Conservation (phyloP, 352 stramenopile species). For the Achlya hypogyna region DNA sequence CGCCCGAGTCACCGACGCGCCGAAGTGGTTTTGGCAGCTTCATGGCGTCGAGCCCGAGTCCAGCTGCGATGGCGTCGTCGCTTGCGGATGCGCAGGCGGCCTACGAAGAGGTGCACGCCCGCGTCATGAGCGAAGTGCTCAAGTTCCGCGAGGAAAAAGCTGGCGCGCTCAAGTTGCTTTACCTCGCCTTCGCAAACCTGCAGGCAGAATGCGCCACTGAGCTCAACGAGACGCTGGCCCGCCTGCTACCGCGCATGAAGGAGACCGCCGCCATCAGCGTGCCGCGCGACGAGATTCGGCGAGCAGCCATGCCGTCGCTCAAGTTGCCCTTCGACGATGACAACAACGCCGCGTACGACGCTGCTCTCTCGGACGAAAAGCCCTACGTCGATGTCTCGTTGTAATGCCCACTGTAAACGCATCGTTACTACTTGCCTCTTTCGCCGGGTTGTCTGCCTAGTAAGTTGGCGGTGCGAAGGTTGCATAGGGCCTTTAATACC, state of each 20-base stretch:
- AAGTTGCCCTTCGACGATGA: neutral
- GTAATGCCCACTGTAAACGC: conserved; percentile 1
- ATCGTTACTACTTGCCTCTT: no score
- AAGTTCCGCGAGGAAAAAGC: conserved; percentile 70
- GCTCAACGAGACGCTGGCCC: conserved; percentile 5
- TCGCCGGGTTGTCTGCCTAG: no score
- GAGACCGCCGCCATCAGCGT: neutral
- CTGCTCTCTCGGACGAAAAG: neutral
- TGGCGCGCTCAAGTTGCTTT: conserved; percentile 58
- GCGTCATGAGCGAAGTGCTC: conserved; percentile 64
- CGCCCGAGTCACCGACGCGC: conserved; percentile 19
- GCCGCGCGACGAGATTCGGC: neutral
- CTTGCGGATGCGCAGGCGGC: conserved; percentile 58
- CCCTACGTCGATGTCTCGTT: conserved; percentile 15
- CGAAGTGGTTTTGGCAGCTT: conserved; percentile 20
- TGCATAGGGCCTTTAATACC: no score
- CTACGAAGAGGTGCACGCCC: conserved; percentile 62
- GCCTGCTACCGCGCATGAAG: conserved; percentile 10
- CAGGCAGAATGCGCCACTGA: neutral
- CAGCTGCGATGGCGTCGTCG: conserved; percentile 22
- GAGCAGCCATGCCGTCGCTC: neutral
- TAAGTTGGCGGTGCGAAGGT: no score
- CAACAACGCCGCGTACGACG: neutral
- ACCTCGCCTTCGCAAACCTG: conserved; percentile 41
- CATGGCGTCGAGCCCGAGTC: conserved; percentile 14